Base-by-base conservation (phyloP, 306 rosid species). In the Chamaecrista fasciculata region DNA sequence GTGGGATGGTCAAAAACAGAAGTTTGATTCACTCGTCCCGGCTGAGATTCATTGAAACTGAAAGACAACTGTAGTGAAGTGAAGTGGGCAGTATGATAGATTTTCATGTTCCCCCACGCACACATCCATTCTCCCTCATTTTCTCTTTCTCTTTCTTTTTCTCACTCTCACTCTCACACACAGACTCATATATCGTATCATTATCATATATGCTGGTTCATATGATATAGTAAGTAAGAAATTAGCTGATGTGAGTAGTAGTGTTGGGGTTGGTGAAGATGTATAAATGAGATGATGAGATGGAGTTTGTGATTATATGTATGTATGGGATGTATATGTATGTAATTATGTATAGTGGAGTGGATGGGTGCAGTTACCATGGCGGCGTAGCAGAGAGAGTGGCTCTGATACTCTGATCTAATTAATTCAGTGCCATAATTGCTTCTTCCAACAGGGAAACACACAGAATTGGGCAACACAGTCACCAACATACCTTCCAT, bases 371-470 rank as follows among this genome's bases (percentile, higher is more conserved):
- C 93, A 85, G 88, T 87, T 82, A 23, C 86, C 88, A 85, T 87
- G 90, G 90, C 94, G 94, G 94, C 94, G 94, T 81, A 67, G 86
- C 90, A 87, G 90, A 70, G 90, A 70, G 61, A 70, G 90, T 67
- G 61, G 86, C 88, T 83, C 86, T 79, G n/a, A n/a, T n/a, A n/a
- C n/a, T n/a, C n/a, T n/a, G n/a, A n/a, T n/a, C n/a, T n/a, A n/a
- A n/a, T n/a, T n/a, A 80, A 87, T 80, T 87, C 86, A 80, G 85
- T 78, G 85, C 85, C 81, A 85, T 84, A 77, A 85, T 83, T 85
- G 87, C 87, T 81, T 76, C 87, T 81, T 76, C 81, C 70, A 85
- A 79, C 81, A 37, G 43, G n/a, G n/a, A n/a, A n/a, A n/a, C 65
- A 60, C 64, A 73, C 36, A 50, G 72, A 80, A 58, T 78, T 81